phyloP scores from a whole-genome alignment of 2,329 filamentous ascomycete species.

The Pyrenochaeta sp. region DNA sequence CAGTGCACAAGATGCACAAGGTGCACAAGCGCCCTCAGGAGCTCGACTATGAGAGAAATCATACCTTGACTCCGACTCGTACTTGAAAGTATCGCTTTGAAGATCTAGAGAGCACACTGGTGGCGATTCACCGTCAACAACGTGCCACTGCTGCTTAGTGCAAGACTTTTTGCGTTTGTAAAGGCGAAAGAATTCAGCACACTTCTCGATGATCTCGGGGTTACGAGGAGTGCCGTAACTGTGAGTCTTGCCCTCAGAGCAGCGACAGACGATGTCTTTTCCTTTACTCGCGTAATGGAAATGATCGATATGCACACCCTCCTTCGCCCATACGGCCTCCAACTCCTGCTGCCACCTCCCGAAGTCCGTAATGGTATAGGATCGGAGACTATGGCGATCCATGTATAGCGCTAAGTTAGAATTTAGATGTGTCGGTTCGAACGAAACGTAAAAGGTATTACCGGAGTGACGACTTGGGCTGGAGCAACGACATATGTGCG shows the following conservation, averaged over 20 bases:
- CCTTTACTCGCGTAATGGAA: slow-evolving; percentile 24
- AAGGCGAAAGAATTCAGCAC: slow-evolving; percentile 20
- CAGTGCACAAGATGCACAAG: background rate
- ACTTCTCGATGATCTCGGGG: slow-evolving; percentile 22
- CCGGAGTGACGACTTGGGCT: slow-evolving; percentile 6
- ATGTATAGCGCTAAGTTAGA: slow-evolving; percentile 18
- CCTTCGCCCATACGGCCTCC: slow-evolving; percentile 6
- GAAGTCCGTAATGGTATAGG: slow-evolving; percentile 7
- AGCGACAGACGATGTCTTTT: slow-evolving; percentile 27
- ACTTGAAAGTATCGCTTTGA: background rate
- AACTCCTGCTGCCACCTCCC: background rate
- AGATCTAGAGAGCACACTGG: slow-evolving; percentile 5
- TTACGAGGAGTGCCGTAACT: slow-evolving; percentile 8
- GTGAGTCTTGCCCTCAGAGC: slow-evolving; percentile 4
- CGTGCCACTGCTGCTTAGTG: slow-evolving; percentile 21
- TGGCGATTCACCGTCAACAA: background rate
- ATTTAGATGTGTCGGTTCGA: slow-evolving; percentile 10
- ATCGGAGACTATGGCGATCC: slow-evolving; percentile 7
- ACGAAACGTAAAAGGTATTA: background rate
- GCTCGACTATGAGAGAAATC: background rate
- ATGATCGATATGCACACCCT: slow-evolving; percentile 7
- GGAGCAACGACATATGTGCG: slow-evolving; percentile 12
- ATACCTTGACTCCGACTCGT: slow-evolving; percentile 1
- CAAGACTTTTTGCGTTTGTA: slow-evolving; percentile 5
- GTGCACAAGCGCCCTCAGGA: background rate